Evolutionary conservation across 2,329 filamentous ascomycete species (phyloP).

Genomic region (Calcarisporium arbuscula): DNA sequence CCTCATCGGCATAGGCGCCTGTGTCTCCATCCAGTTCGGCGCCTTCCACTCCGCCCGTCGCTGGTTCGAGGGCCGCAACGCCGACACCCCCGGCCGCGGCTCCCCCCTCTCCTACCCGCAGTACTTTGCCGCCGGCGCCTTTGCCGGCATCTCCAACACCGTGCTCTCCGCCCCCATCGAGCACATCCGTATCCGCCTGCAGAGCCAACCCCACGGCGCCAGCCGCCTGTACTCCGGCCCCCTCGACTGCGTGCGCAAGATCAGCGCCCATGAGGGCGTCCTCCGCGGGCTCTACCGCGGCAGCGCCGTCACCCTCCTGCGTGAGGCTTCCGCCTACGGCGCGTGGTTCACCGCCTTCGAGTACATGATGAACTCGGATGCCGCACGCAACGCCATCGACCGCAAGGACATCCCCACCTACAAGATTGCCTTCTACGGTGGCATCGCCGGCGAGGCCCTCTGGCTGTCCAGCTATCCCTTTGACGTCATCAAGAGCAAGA

Average conservation of each 20-base stretch:
- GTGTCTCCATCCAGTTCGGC: conserved; percentile 96
- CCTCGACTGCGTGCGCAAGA: conserved; percentile 82
- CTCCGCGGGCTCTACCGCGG: conserved; percentile 78
- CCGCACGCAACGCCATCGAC: conserved; percentile 65
- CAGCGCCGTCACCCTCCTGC: conserved; percentile 73
- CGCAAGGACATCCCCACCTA: conserved; percentile 72
- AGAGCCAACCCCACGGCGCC: conserved; percentile 89
- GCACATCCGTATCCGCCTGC: conserved; percentile 90
- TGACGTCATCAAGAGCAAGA: conserved; percentile 98
- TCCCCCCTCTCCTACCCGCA: conserved; percentile 66
- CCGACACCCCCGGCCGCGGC: conserved; percentile 50
- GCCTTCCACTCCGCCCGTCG: conserved; percentile 91
- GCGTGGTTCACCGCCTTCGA: conserved; percentile 94
- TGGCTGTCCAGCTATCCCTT: conserved; percentile 94
- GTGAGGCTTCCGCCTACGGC: conserved; percentile 93
- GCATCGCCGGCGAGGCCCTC: conserved; percentile 85
- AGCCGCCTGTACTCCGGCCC: conserved; percentile 75
- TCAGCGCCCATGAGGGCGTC: conserved; percentile 59
- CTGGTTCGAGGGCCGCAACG: conserved; percentile 72
- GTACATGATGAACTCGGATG: conserved; percentile 91
- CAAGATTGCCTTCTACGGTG: conserved; percentile 90
- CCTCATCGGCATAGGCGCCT: conserved; percentile 91
- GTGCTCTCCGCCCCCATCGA: conserved; percentile 88
- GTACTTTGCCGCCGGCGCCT: conserved; percentile 86
- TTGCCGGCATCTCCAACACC: conserved; percentile 87